phyloP scores from a whole-genome alignment of 805 yeast genomes.

The Schwanniomyces polymorphus region DNA sequence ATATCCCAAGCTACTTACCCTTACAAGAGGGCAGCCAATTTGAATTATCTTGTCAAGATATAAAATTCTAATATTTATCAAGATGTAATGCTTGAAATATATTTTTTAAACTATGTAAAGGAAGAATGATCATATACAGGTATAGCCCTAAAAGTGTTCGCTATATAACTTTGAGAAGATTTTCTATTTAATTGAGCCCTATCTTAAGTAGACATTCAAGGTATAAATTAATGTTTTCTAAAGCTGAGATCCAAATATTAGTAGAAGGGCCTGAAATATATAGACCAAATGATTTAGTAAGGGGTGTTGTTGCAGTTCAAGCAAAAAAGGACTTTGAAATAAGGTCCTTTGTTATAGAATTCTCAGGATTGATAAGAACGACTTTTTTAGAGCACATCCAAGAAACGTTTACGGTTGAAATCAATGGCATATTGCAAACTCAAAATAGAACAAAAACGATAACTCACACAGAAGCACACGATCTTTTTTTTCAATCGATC shows the following conservation, averaged over 20 bases:
- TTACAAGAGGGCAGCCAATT: too few relatives aligned
- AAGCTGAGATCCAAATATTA: not conserved
- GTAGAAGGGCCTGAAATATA: conserved; percentile 1
- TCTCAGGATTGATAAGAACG: not conserved
- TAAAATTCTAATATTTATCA: too few relatives aligned
- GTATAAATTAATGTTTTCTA: not conserved
- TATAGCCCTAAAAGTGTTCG: too few relatives aligned
- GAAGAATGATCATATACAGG: too few relatives aligned
- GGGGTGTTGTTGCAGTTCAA: not conserved
- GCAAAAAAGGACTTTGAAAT: conserved; percentile 1
- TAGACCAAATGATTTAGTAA: conserved; percentile 1
- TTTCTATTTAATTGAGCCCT: too few relatives aligned
- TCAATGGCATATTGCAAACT: not conserved
- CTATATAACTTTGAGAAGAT: too few relatives aligned
- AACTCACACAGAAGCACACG: not conserved
- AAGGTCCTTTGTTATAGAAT: not conserved
- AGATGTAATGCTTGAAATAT: too few relatives aligned
- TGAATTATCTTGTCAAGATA: too few relatives aligned
- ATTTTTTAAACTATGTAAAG: too few relatives aligned
- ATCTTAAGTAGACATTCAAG: too few relatives aligned
- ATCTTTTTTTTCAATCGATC: not conserved
- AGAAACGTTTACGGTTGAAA: not conserved
- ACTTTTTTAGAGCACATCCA: not conserved
- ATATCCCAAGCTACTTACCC: too few relatives aligned
- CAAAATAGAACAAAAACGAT: not conserved